Base-by-base conservation (phyloP, 1,284 basidiomycete species). In the Stygiomarasmius scandens region DNA sequence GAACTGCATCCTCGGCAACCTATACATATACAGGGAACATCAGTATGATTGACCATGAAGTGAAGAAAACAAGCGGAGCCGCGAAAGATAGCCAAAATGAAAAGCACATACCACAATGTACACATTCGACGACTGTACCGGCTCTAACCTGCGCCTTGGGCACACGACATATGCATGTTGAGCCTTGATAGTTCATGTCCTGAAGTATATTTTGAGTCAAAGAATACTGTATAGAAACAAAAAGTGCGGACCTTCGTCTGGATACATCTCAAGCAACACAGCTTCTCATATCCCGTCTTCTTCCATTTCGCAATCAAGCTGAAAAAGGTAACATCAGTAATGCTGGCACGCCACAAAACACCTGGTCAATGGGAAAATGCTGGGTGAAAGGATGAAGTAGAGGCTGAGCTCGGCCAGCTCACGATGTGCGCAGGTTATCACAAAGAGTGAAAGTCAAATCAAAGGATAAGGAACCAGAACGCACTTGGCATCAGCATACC, bases 301-400 rank as follows among this genome's bases (percentile, higher is more conserved):
- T 99, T 99, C 97, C 97, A 99, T 74, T 99, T 99, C 29, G 97
- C 97, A 73, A 99, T 94, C 71, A 99, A 77, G 68, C 96, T 98
- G 66, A 27, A 43, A 36, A 11, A 0, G 41, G 4, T 34, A 34
- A 14, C 4, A 19, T 41, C n/a, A 41, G 38, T 41, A 19, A 41
- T 12, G 38, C 38, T 41, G 38, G 38, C 38, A 41, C 38, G 29
- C 29, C 29, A 32, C 29, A 5, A 49, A 11, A 36, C 24, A 32
- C 41, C 5, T 14, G 4, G 5, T n/a, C 25, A 50, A 23, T n/a
- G 29, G 5, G 50, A 46, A 58, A 53, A 46, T 32, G 29, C 29
- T 32, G 29, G 29, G 29, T 12, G 29, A 12, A 6, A 12, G 29
- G 29, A n/a, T n/a, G n/a, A 5, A 32, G 29, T 32, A 12, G 29